These are phyloP conservation scores for Primulina eburnea DNA, from an alignment of 257 asterid genomes.

Conservation along the genomic window DNA sequence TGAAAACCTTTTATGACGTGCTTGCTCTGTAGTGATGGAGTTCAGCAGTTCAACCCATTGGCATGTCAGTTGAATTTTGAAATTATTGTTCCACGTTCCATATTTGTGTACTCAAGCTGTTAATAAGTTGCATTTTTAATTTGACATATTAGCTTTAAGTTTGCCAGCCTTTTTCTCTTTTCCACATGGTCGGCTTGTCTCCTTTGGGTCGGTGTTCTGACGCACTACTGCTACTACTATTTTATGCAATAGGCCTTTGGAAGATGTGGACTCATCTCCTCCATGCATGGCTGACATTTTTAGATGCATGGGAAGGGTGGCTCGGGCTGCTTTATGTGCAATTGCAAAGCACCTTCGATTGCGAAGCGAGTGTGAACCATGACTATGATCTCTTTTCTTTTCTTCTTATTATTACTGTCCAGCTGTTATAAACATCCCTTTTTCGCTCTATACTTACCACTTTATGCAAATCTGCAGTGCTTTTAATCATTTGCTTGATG, in stretches of 20 bases:
- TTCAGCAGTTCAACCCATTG: too few species aligned
- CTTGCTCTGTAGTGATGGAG: too few species aligned
- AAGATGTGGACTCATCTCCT: constrained; percentile 84
- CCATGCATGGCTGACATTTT: constrained; percentile 95
- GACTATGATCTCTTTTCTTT: neutral
- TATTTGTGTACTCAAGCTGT: constrained; percentile 6
- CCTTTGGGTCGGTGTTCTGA: constrained; percentile 22
- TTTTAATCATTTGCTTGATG: constrained; percentile 89
- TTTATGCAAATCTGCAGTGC: constrained; percentile 52
- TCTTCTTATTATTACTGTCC: constrained; percentile 11
- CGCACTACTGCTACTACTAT: constrained; percentile 13
- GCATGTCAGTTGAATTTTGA: neutral
- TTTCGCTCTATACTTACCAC: constrained; percentile 16
- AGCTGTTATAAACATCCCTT: constrained; percentile 9
- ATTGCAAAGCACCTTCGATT: constrained; percentile 91
- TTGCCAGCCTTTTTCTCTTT: constrained; percentile 19
- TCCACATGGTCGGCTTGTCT: constrained; percentile 17
- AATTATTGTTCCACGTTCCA: neutral
- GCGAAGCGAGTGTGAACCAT: constrained; percentile 75
- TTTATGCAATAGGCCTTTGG: constrained; percentile 54
- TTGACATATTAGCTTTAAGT: constrained; percentile 6
- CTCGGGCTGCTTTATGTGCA: constrained; percentile 81
- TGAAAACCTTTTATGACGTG: too few species aligned
- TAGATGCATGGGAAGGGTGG: constrained; percentile 92
- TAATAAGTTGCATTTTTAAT: neutral